Evolutionary conservation across 129 eudicot species (phyloP).

Genomic region (Cynara cardunculus): DNA sequence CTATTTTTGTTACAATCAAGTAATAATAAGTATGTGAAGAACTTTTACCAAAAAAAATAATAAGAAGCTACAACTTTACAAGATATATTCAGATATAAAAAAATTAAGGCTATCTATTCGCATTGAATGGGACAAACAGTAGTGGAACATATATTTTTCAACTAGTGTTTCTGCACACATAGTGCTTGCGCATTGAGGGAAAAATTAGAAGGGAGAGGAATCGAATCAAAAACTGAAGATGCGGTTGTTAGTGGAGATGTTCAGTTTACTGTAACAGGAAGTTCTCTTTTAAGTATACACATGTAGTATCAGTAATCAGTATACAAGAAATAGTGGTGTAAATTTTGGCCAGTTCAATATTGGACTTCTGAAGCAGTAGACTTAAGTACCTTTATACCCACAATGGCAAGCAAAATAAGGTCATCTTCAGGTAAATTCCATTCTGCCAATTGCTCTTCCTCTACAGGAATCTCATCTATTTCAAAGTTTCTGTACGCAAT

Average conservation of each 20-base stretch:
- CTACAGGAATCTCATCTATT: slow-evolving; percentile 46
- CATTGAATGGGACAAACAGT: neutral
- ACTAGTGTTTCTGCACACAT: neutral
- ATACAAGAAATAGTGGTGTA: neutral
- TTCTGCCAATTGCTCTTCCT: slow-evolving; percentile 51
- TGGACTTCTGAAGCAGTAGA: neutral
- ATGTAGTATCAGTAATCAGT: neutral
- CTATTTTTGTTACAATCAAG: neutral
- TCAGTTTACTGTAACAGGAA: no score
- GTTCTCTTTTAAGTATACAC: neutral
- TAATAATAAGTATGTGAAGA: no score
- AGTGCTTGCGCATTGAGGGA: no score
- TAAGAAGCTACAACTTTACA: no score
- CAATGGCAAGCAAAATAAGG: slow-evolving; percentile 73
- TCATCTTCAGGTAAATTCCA: slow-evolving; percentile 85
- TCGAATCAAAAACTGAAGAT: no score
- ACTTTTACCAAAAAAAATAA: no score
- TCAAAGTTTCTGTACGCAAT: slow-evolving; percentile 66
- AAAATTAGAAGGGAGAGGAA: no score
- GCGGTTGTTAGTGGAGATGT: neutral
- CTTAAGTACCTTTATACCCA: slow-evolving; percentile 77
- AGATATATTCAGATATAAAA: no score
- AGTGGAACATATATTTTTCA: neutral
- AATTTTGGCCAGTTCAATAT: neutral
- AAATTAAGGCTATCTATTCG: neutral